Base-by-base conservation (phyloP, 108 stramenopile genomes). In the Cyclotella atomus region DNA sequence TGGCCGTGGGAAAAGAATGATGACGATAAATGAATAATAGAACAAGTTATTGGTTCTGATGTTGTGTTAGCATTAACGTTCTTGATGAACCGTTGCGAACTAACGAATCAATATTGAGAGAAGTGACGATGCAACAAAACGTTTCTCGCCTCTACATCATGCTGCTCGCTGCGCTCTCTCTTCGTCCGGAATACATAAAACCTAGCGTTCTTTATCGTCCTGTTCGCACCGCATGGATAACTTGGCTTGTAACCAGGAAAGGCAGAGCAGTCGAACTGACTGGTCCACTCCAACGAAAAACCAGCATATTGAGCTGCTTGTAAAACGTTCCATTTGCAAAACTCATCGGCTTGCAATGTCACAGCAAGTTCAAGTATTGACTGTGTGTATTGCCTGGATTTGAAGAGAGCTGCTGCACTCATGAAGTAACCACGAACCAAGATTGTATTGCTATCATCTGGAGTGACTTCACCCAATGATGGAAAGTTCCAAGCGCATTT, bases 151-250 rank as follows among this genome's bases (percentile, higher is more conserved):
- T 49, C 16, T 10, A 17, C 9, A 19, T 9, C 38, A 41, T 9
- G 38, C 12, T 49, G 17, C 10, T 49, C 47, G 4, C 4, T 19
- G n/a, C n/a, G 4, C 4, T n/a, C n/a, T 10, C n/a, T 63, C 41
- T 73, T 64, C 52, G 65, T 41, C 0, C 45, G 73, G 56, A 73
- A 73, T 2, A 73, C 73, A 43, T 56, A 73, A 43, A 73, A 73
- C 24, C 59, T 53, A 19, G 63, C 73, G 45, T 65, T 43, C 0
- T 56, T 35, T 5, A 57, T 23, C 2, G 55, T 21, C 43, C 62
- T 73, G n/a, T 25, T 33, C 28, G 62, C 49, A 56, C 49, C 29
- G 33, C 41, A 50, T 14, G 63, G 23, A 38, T 73, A 27, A 32
- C 62, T 30, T 16, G 73, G 73, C 30, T 41, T 36, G 65, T 55